Conservation (phyloP, 2,329 filamentous ascomycete species). For the Lecanosticta acicola region DNA sequence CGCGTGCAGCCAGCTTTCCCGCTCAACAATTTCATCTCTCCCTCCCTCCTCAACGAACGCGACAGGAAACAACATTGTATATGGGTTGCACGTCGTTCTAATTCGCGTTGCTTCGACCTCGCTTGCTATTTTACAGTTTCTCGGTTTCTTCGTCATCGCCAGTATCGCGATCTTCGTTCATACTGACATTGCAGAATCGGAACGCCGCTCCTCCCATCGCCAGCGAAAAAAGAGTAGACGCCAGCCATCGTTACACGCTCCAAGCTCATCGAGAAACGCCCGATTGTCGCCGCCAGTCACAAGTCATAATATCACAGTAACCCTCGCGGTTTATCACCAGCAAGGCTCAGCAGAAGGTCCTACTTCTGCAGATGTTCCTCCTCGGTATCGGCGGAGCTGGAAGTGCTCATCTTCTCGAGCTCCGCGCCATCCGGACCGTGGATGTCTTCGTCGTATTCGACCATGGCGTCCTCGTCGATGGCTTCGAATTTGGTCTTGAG, state of each 20-base stretch:
- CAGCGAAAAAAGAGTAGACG: constrained; percentile 3
- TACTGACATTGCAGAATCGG: no score
- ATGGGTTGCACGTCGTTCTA: no score
- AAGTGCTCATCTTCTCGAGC: constrained; percentile 47
- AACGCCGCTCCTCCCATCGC: not conserved
- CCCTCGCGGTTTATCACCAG: not conserved
- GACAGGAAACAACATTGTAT: no score
- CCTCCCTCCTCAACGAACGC: no score
- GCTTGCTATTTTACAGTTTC: no score
- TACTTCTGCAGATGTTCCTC: constrained; percentile 34
- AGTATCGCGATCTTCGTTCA: no score
- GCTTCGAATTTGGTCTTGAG: constrained; percentile 91
- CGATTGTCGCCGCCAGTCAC: no score
- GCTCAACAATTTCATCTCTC: no score
- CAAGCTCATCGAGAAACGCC: not conserved
- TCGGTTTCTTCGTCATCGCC: no score
- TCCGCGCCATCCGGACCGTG: constrained; percentile 59
- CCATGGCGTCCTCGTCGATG: constrained; percentile 82
- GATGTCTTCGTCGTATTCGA: constrained; percentile 66
- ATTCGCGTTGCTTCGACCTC: no score
- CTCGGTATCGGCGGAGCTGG: constrained; percentile 45
- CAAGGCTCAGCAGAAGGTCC: not conserved
- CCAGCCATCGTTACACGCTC: constrained; percentile 2
- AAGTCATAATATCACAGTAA: constrained; percentile 1
- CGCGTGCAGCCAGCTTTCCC: no score